Evolutionary conservation across 257 asterid species (phyloP).

Genomic region (Nicotiana paniculata): DNA sequence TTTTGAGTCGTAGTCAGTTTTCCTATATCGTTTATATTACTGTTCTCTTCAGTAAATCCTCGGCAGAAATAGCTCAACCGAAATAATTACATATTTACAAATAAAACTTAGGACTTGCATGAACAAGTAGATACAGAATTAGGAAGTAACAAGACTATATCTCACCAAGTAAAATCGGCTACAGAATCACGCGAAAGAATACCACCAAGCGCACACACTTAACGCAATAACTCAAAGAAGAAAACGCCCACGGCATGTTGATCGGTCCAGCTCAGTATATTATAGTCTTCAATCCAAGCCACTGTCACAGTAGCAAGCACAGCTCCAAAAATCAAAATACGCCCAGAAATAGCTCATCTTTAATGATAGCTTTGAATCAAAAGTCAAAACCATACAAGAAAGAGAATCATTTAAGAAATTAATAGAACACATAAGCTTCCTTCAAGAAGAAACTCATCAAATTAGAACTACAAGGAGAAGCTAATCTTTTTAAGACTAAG

Average conservation of each 20-base stretch:
- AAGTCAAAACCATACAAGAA: too few species aligned
- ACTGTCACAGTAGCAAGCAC: neutral
- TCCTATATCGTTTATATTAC: neutral
- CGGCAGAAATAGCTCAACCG: neutral
- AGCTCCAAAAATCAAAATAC: neutral
- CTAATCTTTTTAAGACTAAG: neutral
- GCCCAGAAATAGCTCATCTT: neutral
- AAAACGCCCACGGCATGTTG: conserved; percentile 70
- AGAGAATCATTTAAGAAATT: too few species aligned
- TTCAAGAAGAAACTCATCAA: neutral
- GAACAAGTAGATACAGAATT: neutral
- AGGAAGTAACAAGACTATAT: neutral
- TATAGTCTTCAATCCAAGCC: conserved; percentile 15
- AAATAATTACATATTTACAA: neutral
- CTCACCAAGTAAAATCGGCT: conserved; percentile 47
- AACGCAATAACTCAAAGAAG: conserved; percentile 23
- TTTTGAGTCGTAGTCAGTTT: neutral
- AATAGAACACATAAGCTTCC: neutral
- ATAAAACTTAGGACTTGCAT: neutral
- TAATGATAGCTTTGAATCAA: neutral
- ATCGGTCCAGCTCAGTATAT: conserved; percentile 24
- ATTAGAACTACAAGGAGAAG: neutral
- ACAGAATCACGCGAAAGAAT: conserved; percentile 69
- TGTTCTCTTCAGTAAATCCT: neutral
- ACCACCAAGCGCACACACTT: conserved; percentile 27